Percentiles rank a stretch among this genome's conserved stretches.
These are phyloP conservation scores for Penicillium alfredii DNA, from an alignment of 495 filamentous ascomycete species.

Conservation along the genomic window DNA sequence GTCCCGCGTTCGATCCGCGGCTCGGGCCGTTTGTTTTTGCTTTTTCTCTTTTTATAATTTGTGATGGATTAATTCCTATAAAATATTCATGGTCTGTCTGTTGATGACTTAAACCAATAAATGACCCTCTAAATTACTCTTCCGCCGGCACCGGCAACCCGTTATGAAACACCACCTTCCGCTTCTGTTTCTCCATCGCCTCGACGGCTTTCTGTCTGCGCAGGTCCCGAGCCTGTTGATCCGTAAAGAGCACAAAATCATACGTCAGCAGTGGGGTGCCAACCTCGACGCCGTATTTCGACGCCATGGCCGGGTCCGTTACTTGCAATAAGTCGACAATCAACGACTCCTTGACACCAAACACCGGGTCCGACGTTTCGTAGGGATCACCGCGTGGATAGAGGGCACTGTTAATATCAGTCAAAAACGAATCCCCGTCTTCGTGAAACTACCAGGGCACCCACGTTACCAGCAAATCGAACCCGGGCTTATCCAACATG, in stretches of 20 bases:
- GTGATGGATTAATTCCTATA: too few relatives aligned
- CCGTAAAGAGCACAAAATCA: conserved; percentile 72
- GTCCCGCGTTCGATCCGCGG: too few relatives aligned
- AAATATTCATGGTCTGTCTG: too few relatives aligned
- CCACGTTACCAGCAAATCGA: conserved; percentile 81
- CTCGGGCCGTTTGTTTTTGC: too few relatives aligned
- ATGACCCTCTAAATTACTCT: too few relatives aligned
- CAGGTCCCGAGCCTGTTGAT: conserved; percentile 62
- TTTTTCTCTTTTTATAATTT: too few relatives aligned
- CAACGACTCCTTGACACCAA: conserved; percentile 83
- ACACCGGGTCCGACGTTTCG: conserved; percentile 86
- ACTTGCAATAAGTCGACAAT: conserved; percentile 63
- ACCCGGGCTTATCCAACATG: conserved; percentile 84
- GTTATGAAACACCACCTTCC: conserved; percentile 71
- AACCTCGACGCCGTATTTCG: conserved; percentile 50
- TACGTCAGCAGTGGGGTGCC: conserved; percentile 52
- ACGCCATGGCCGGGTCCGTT: conserved; percentile 55
- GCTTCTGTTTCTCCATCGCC: conserved; percentile 64
- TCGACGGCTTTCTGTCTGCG: conserved; percentile 63
- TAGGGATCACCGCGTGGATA: conserved; percentile 82
- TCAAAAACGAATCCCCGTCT: too few relatives aligned
- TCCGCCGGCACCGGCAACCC: conserved; percentile 77
- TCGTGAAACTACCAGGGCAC: too few relatives aligned
- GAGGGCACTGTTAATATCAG: conserved; percentile 52
- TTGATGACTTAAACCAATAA: too few relatives aligned